Evolutionary conservation across 371 early-diverging fungal species (phyloP).

Genomic region (Funneliformis caledonium): DNA sequence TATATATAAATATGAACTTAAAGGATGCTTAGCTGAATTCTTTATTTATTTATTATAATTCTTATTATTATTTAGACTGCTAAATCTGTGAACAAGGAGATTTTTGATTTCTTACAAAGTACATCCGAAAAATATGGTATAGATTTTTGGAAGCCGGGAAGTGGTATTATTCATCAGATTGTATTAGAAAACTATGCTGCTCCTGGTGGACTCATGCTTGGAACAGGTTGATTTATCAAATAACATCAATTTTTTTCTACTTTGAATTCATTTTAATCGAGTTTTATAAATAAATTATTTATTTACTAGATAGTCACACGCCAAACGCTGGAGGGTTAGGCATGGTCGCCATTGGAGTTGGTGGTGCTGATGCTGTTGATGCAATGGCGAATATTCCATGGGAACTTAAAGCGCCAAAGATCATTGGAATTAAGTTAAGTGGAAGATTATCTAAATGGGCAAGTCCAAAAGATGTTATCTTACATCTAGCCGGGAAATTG

Average conservation of each 20-base stretch:
- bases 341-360: slow-evolving; percentile 93
- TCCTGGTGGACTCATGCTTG: slow-evolving; percentile 90
- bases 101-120: slow-evolving; percentile 83
- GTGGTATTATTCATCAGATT: slow-evolving; percentile 91
- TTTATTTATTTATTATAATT: background rate
- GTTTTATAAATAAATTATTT: slow-evolving; percentile 55
- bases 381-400: slow-evolving; percentile 94
- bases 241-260: background rate
- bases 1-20: background rate
- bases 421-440: slow-evolving; percentile 91
- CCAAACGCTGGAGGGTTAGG: slow-evolving; percentile 89
- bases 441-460: slow-evolving; percentile 91
- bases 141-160: slow-evolving; percentile 90
- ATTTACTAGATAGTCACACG: slow-evolving; percentile 65
- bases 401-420: slow-evolving; percentile 93
- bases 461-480: slow-evolving; percentile 90
- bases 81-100: slow-evolving; percentile 76
- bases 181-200: slow-evolving; percentile 94
- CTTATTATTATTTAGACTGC: slow-evolving; percentile 48
- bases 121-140: slow-evolving; percentile 86
- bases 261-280: slow-evolving; percentile 74
- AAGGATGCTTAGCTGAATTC: background rate
- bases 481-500: slow-evolving; percentile 85
- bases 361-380: slow-evolving; percentile 96
- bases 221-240: slow-evolving; percentile 56